Evolutionary conservation across 495 filamentous ascomycete genomes (phyloP).

Genomic region (Hypoxylon crocopeplum): DNA sequence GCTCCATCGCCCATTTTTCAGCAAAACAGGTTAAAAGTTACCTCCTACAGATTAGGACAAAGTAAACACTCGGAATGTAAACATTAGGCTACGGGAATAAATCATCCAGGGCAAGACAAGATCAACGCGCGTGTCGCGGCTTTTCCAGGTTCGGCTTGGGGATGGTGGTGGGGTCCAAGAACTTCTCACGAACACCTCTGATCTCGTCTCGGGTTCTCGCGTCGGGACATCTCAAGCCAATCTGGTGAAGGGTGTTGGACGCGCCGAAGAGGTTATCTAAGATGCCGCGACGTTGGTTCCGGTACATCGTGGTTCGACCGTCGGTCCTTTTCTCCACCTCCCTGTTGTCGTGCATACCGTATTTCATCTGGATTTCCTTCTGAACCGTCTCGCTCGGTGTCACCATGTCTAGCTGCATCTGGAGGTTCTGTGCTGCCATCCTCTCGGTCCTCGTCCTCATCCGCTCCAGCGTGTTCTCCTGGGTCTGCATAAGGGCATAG

Average conservation of each 20-base stretch:
- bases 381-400: neutral
- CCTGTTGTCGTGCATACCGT: neutral
- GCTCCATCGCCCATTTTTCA: too few species aligned
- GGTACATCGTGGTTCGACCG: constrained; percentile 4
- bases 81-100: too few species aligned
- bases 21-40: too few species aligned
- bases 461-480: neutral
- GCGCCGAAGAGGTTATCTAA: neutral
- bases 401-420: constrained; percentile 2
- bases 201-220: neutral
- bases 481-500: neutral
- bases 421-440: neutral
- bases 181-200: neutral
- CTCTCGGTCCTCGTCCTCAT: neutral
- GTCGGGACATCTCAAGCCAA: neutral
- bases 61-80: too few species aligned
- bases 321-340: constrained; percentile 3
- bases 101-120: too few species aligned
- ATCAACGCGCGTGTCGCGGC: too few species aligned
- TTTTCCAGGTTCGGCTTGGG: neutral
- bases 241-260: neutral
- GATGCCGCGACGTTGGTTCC: neutral
- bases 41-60: too few species aligned
- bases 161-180: neutral
- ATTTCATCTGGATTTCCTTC: neutral